phyloP scores from a whole-genome alignment of 202 grass and related monocot species.

The Setaria italica region DNA sequence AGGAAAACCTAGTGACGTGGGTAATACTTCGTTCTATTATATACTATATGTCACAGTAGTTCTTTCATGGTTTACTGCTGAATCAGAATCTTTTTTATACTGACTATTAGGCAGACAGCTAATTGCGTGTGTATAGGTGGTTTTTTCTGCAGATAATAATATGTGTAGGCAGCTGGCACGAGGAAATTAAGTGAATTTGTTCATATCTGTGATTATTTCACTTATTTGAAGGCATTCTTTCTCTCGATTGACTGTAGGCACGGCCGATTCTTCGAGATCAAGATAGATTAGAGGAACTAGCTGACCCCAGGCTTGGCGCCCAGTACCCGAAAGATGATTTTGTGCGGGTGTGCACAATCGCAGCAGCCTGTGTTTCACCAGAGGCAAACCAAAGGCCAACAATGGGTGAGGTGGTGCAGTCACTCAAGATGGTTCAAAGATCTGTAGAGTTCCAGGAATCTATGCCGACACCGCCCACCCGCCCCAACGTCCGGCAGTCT shows the following conservation, averaged over 20 bases:
- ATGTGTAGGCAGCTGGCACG: not conserved
- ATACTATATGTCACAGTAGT: constrained; percentile 6
- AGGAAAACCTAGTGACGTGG: constrained; percentile 98
- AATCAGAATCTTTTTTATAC: not conserved
- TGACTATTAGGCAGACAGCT: not conserved
- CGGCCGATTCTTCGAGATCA: constrained; percentile 93
- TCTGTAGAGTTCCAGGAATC: constrained; percentile 74
- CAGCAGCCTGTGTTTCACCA: constrained; percentile 88
- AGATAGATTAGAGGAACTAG: constrained; percentile 83
- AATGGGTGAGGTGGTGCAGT: constrained; percentile 99
- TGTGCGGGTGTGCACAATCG: constrained; percentile 93
- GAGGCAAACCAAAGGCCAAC: constrained; percentile 96
- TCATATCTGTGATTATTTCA: constrained; percentile 1
- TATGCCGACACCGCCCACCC: constrained; percentile 59
- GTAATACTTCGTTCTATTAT: constrained; percentile 63
- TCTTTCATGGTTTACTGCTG: constrained; percentile 13
- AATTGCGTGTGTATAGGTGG: not conserved
- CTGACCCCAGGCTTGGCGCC: constrained; percentile 68
- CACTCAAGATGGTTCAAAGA: constrained; percentile 98
- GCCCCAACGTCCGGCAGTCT: constrained; percentile 58
- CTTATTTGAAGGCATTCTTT: constrained; percentile 12
- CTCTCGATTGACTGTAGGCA: constrained; percentile 53
- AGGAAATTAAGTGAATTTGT: not conserved
- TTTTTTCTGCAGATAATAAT: not conserved
- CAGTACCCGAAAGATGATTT: constrained; percentile 95